These are phyloP conservation scores for Acanthamoeba royreba DNA, from an alignment of 208 protist species.

Conservation along the genomic window DNA sequence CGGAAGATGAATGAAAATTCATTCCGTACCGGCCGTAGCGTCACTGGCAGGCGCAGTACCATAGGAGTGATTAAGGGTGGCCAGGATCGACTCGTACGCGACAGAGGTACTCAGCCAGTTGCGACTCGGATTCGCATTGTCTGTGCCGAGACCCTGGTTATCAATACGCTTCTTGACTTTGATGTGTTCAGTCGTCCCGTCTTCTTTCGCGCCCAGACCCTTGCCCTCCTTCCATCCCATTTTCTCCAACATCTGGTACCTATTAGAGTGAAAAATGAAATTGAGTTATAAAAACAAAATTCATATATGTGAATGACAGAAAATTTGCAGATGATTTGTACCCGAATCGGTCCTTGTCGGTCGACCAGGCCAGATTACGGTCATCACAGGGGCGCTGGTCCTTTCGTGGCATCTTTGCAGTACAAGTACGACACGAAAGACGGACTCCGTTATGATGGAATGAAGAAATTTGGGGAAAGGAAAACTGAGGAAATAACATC, in stretches of 20 bases:
- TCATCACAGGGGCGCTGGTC: neutral
- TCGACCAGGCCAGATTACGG: neutral
- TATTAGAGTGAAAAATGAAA: no score
- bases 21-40: no score
- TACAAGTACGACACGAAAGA: no score
- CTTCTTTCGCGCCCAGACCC: slow-evolving; percentile 85
- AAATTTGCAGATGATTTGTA: neutral
- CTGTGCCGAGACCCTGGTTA: slow-evolving; percentile 77
- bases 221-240: slow-evolving; percentile 88
- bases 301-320: no score
- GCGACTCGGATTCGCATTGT: neutral
- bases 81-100: neutral
- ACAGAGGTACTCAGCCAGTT: neutral
- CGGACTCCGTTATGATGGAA: no score
- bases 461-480: no score
- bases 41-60: neutral
- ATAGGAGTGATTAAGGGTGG: neutral
- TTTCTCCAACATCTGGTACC: slow-evolving; percentile 86
- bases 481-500: no score
- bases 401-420: neutral
- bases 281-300: neutral
- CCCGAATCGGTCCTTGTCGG: neutral
- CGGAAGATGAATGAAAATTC: neutral
- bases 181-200: slow-evolving; percentile 85
- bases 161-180: slow-evolving; percentile 88